phyloP scores from a whole-genome alignment of 768 basidiomycete species.

The Auriculariales sp. region DNA sequence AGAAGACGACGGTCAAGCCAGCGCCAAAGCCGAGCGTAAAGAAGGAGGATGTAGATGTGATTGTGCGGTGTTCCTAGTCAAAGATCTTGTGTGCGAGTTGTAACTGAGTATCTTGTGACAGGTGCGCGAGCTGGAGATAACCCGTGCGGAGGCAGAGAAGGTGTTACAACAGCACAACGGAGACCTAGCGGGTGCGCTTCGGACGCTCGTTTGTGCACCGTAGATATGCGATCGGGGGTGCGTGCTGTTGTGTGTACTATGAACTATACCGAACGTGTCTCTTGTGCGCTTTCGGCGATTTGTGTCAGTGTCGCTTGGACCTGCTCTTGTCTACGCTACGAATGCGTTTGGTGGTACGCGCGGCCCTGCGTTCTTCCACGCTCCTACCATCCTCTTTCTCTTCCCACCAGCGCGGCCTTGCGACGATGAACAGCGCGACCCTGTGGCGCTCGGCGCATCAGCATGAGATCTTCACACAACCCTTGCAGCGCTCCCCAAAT shows the following conservation, averaged over 20 bases:
- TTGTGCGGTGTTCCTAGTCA: not conserved
- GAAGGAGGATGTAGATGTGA: conserved; percentile 3
- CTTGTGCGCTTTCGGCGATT: no score
- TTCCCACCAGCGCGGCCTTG: no score
- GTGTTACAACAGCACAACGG: conserved; percentile 2
- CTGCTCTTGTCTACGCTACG: no score
- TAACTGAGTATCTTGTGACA: not conserved
- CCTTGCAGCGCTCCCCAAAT: conserved; percentile 55
- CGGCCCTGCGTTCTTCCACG: no score
- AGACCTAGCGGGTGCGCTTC: conserved; percentile 1
- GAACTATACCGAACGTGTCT: no score
- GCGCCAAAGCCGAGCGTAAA: not conserved
- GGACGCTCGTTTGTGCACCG: not conserved
- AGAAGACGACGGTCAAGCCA: conserved; percentile 1
- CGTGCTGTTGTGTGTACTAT: no score
- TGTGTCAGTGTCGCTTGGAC: no score
- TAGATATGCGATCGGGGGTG: no score
- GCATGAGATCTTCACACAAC: conserved; percentile 31
- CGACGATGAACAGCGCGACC: no score
- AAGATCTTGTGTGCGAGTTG: not conserved
- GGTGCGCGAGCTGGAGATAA: conserved; percentile 4
- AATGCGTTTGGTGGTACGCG: no score
- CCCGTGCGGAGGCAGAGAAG: conserved; percentile 1
- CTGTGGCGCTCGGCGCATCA: no score
- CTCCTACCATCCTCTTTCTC: no score